Base-by-base conservation (phyloP, 2,329 filamentous ascomycete species). In the Colletotrichum aenigma region DNA sequence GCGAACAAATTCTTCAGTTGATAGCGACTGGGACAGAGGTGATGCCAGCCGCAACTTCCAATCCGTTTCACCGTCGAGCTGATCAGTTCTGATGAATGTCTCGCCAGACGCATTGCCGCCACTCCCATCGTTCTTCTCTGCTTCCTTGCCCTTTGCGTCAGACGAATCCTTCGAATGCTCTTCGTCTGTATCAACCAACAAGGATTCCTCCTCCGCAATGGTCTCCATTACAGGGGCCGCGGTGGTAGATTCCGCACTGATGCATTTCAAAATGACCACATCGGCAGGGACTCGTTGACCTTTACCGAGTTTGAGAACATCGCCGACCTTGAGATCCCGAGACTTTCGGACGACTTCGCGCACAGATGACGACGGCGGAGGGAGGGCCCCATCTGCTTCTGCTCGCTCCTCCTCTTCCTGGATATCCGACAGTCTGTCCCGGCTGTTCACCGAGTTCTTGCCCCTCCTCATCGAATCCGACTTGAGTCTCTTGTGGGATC, bases 51-150 rank as follows among this genome's bases (percentile, higher is more conserved):
- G 93, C 72, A 99, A 88, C 85, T 99, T 99, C 97, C 97, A 99
- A 82, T 99, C 97, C 0, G 97, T 99, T 86, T 99, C 97, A 79
- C 97, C 97, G 81, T 99, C 97, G 12, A 99, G 89, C 82, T 99
- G 97, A 84, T 99, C 97, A 3, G 97, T 99, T 76, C 97, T 92
- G 81, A 99, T 98, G 81, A 99, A 99, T 0, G 96, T 96, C 85
- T 99, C 97, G 32, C 96, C 96, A 30, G 89, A 88, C n/a, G 90
- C 85, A 21, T 86, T 85, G 15, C 83, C 84, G 64, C 80, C 83
- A 48, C 85, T 84, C 4, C 55, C 55, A 3, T 79, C 77, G 58
- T 77, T 78, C 38, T 77, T 80, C 62, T 83, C 80, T 43, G 80
- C 78, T 34, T 80, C 78, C 64, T 86, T 87, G 18, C 81, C 82